Base-by-base conservation (phyloP, 352 stramenopile species). In the Pythium guiyangense region DNA sequence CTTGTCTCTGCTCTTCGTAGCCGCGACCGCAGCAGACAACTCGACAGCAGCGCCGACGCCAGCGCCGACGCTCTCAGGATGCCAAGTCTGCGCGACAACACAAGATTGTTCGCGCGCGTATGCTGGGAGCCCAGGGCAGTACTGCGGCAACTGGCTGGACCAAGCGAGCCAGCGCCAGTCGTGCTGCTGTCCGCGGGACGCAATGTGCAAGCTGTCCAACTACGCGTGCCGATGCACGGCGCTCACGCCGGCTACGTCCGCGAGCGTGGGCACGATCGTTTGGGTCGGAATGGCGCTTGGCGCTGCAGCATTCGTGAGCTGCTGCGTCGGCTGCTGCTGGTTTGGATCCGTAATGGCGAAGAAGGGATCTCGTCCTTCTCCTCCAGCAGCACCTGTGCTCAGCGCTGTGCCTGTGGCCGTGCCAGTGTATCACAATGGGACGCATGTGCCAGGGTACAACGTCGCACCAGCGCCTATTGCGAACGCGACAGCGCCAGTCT, bases 101-200 rank as follows among this genome's bases (percentile, higher is more conserved):
- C 54, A 58, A 2, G 56, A 73, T 25, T 76, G 67, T 46, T 69
- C 60, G 22, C 57, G 53, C 17, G 63, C 67, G 12, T 72, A 70
- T 29, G 44, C 58, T 14, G 55, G 60, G 14, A 25, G n/a, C 0
- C 64, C 67, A 0, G 67, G 67, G 9, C 53, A 72, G 42, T 65
- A 56, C 45, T 75, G 67, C 43, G 61, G 57, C 47, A 39, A 69
- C 22, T 75, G 67, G 67, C 50, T 67, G 10, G 67, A 75, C 35
- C 48, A 60, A 22, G 22, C 29, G 2, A 67, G 46, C 29, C 49
- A 69, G 26, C 56, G 46, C 26, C 56, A 66, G 47, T 48, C 27
- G 14, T 75, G 67, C 60, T 75, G 67, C 50, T 75, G 67, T 27
- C 57, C 67, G 6, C 35, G 22, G 6, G 60, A 67, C 1, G 53